Base-by-base conservation (phyloP, 225 moss, liverwort and hornwort genomes). In the Climacium dendroides region DNA sequence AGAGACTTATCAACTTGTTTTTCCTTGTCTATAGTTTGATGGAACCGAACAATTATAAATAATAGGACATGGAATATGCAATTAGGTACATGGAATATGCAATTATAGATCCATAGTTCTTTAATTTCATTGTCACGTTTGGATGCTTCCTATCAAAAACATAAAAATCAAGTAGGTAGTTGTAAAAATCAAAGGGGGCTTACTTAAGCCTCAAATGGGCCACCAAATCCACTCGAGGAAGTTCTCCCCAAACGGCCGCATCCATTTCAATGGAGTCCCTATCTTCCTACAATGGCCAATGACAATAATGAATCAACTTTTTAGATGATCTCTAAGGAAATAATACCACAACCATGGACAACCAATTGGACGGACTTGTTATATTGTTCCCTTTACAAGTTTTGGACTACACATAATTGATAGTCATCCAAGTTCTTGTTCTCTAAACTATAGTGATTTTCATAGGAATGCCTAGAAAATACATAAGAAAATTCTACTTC, bases 161-260 rank as follows among this genome's bases (percentile, higher is more conserved):
- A 15, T 15, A 15, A 9, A 6, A 23, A 76, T 10, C 2, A 48
- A 47, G 3, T 24, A 35, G 15, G 7, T 34, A 11, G 11, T 24
- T 61, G 0, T 9, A 35, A 1, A 24, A 19, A 84, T 1, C 6
- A 25, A 2, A 3, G 8, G 1, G 2, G 4, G 8, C 74, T 41
- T 23, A 85, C 64, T 32, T 2, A 8, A 64, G 85, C 9, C 85
- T 64, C 23, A 85, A 53, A 24, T 65, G 22, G 23, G 77, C 85
- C 26, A 85, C 1, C 54, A 77, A 41, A 15, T 65, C 77, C 30
- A 77, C 85, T 65, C 43, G 39, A 65, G 85, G 85, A 16, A 32
- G 8, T 37, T 77, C 41, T 54, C 43, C 7, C 76, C 54, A 78
- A 7, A 54, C 0, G 0, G 4, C 17, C 1, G 24, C 77, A 3